Base-by-base conservation (phyloP, 768 basidiomycete genomes). In the Dictyophora rubrovolvata region DNA sequence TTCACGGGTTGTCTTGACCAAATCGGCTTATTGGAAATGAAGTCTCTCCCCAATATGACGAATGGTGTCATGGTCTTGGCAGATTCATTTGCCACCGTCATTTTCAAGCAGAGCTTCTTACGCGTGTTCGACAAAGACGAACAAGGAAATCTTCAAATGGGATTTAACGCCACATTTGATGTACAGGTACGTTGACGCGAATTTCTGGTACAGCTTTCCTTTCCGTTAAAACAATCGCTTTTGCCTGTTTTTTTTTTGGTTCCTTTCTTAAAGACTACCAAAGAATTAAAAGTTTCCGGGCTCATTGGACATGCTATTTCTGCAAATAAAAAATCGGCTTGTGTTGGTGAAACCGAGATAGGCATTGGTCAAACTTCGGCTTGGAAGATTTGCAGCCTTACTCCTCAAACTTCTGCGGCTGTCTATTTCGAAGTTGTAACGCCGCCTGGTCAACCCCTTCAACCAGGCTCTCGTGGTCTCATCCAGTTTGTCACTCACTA, bases 371-470 rank as follows among this genome's bases (percentile, higher is more conserved):
- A 94, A 69, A 99, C 96, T 0, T 96, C 95, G 10, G 95, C 93
- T 1, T 99, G 96, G 96, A 96, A 92, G 73, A 82, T 98, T 65
- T 96, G 95, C 74, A 79, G 85, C 54, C 80, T 99, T 63, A 91
- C 83, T 0, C 92, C 93, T 4, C 86, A 80, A 58, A 92, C 93
- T 1, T 85, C 95, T 0, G 81, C 87, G 53, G 95, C 85, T 28
- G 92, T 95, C 36, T 99, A 98, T 75, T 97, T 99, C 68, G 96
- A 99, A 70, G 96, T 98, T 28, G 96, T 97, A 62, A 94, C 94
- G 1, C 94, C 93, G 21, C 93, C 94, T 17, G 95, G 94, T 1
- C 93, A 97, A 68, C 87, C 93, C 1, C 77, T 96, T 22, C 85
- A 86, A 64, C 90, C 85, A 6, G 90, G 90, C 59, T 89, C 89